phyloP scores from a whole-genome alignment of 129 eudicot species.

The Daucus carota region DH1_v3.0 NC_030388.2:7866001-7866500 shows the following conservation, averaged over 20 bases:
- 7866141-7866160: slow-evolving; percentile 40
- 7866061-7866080: slow-evolving; percentile 84
- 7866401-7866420: background rate
- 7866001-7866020: background rate
- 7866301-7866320: too few species aligned
- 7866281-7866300: too few species aligned
- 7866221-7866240: slow-evolving; percentile 64
- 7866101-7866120: slow-evolving; percentile 43
- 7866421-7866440: background rate
- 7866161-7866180: slow-evolving; percentile 54
- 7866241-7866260: slow-evolving; percentile 36
- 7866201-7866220: slow-evolving; percentile 39
- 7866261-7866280: background rate
- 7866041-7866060: background rate
- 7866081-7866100: slow-evolving; percentile 79
- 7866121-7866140: slow-evolving; percentile 27
- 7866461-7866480: background rate
- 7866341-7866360: background rate
- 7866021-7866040: background rate
- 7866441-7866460: background rate
- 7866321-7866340: background rate
- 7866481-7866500: background rate
- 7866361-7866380: background rate
- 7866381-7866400: background rate
- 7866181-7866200: slow-evolving; percentile 36